phyloP scores from a whole-genome alignment of 140 eudicot genomes.

The Ambrosia hybrid region DNA sequence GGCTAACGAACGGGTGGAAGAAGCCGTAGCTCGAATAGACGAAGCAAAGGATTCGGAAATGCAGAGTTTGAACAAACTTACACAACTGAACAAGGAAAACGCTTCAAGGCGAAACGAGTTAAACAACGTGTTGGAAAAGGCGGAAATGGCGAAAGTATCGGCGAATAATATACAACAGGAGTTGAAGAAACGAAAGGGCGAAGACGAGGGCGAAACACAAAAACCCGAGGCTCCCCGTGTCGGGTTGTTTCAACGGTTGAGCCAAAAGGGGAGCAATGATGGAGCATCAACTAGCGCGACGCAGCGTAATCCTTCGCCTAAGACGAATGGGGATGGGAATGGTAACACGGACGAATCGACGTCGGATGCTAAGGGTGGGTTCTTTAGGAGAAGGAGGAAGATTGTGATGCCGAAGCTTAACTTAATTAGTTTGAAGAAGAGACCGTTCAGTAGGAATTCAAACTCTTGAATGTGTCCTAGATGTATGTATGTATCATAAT shows the following conservation, averaged over 20 bases:
- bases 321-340: constrained; percentile 14
- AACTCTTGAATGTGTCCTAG: not conserved
- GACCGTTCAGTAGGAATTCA: constrained; percentile 12
- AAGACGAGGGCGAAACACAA: not conserved
- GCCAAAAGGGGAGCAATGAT: constrained; percentile 31
- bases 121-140: constrained; percentile 49
- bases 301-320: constrained; percentile 12
- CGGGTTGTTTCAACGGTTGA: constrained; percentile 24
- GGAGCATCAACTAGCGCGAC: constrained; percentile 25
- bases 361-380: constrained; percentile 28
- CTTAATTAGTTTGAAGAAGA: constrained; percentile 52
- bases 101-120: constrained; percentile 50
- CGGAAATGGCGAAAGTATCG: constrained; percentile 59
- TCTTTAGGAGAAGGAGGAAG: constrained; percentile 37
- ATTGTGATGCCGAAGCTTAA: constrained; percentile 52
- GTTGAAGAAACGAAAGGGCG: constrained; percentile 55
- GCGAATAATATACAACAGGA: constrained; percentile 55
- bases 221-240: constrained; percentile 9
- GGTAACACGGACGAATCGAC: constrained; percentile 35
- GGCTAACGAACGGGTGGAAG: constrained; percentile 51
- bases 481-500: constrained; percentile 1
- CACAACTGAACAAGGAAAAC: constrained; percentile 52
- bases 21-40: constrained; percentile 57
- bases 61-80: constrained; percentile 54
- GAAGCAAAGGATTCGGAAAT: constrained; percentile 68